Conservation (phyloP, 306 rosid genomes). For the Arachis stenosperma region DNA sequence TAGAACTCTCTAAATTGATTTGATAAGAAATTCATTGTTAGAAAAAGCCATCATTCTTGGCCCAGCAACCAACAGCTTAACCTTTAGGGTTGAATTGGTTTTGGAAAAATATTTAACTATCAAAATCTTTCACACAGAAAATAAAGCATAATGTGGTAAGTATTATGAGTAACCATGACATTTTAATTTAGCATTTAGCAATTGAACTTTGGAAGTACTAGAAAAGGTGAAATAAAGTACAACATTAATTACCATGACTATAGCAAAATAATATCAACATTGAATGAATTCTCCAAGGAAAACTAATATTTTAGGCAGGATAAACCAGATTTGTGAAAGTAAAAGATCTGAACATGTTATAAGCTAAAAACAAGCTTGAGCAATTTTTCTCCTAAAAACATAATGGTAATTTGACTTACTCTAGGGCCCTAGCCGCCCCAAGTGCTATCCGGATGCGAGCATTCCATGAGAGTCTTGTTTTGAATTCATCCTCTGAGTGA, state of each 20-base stretch:
- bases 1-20: not conserved
- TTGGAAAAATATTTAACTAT: not conserved
- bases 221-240: not conserved
- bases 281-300: conserved; percentile 2
- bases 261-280: not conserved
- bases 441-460: conserved; percentile 88
- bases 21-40: not conserved
- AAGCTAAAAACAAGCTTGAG: conserved; percentile 31
- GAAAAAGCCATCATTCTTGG: not conserved
- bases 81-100: conserved; percentile 10
- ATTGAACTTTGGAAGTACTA: not conserved
- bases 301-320: conserved; percentile 12
- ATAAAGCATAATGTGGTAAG: conserved; percentile 3
- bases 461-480: conserved; percentile 76
- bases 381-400: not conserved
- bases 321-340: conserved; percentile 18
- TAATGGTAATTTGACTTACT: conserved; percentile 64
- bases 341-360: conserved; percentile 24
- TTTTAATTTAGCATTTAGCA: not conserved
- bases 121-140: not conserved
- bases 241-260: not conserved
- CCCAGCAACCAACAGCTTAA: not conserved
- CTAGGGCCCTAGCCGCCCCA: conserved; percentile 95
- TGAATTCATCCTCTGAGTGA: conserved; percentile 74
- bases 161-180: conserved; percentile 10